Evolutionary conservation across 805 yeast species (phyloP).

Genomic region (Kodamaea neixiangensis): DNA sequence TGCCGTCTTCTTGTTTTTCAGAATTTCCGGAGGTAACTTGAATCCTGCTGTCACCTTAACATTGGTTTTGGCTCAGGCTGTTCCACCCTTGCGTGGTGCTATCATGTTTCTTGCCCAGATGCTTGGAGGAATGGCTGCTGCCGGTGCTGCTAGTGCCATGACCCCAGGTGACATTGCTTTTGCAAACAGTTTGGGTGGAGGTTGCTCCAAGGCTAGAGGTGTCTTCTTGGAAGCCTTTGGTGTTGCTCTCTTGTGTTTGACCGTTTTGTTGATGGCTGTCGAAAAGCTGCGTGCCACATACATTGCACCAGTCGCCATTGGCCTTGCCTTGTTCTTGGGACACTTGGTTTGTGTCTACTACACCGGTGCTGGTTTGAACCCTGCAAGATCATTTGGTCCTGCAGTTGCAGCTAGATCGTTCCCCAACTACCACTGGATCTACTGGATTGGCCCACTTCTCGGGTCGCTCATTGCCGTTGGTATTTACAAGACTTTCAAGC

Average conservation of each 20-base stretch:
- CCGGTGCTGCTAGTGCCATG: conserved; percentile 83
- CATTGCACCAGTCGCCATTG: conserved; percentile 82
- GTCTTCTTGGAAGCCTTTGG: conserved; percentile 81
- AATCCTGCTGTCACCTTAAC: conserved; percentile 87
- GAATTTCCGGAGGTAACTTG: conserved; percentile 86
- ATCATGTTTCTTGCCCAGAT: conserved; percentile 69
- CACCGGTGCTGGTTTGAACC: conserved; percentile 92
- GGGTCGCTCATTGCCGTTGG: conserved; percentile 69
- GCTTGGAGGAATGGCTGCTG: conserved; percentile 89
- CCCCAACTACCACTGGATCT: conserved; percentile 88
- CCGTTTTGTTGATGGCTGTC: conserved; percentile 81
- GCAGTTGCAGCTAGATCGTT: conserved; percentile 68
- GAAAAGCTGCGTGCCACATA: conserved; percentile 75
- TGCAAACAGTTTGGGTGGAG: conserved; percentile 72
- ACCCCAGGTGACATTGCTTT: conserved; percentile 78
- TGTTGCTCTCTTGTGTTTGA: conserved; percentile 68
- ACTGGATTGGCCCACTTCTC: conserved; percentile 85
- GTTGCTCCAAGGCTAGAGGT: conserved; percentile 71
- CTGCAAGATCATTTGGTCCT: conserved; percentile 89
- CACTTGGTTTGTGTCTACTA: conserved; percentile 79
- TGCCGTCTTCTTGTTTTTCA: conserved; percentile 64
- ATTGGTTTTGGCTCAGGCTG: conserved; percentile 69
- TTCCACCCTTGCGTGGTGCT: conserved; percentile 69
- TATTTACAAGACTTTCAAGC: conserved; percentile 66
- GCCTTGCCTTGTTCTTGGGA: conserved; percentile 77